phyloP scores from a whole-genome alignment of 192 early-diverging fungal genomes.

The Podila horticola region DNA sequence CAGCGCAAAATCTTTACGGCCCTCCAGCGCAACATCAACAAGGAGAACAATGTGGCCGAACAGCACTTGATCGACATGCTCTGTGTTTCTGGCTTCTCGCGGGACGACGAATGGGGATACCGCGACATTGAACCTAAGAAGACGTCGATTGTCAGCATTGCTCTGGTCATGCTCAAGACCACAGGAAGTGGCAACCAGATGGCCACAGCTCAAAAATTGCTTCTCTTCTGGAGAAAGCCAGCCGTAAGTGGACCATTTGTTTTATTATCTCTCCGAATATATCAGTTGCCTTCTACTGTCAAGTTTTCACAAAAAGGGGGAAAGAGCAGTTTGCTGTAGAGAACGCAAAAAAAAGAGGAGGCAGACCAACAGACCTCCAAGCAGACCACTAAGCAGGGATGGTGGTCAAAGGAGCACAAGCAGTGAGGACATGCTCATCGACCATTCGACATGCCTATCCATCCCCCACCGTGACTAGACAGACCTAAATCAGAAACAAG shows the following conservation, averaged over 20 bases:
- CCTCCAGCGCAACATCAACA: constrained; percentile 78
- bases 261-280: constrained; percentile 3
- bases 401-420: too few species aligned
- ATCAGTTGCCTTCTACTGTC: background rate
- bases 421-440: too few species aligned
- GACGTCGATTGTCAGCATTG: constrained; percentile 75
- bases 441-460: too few species aligned
- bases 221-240: constrained; percentile 85
- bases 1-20: constrained; percentile 81
- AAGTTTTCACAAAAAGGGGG: background rate
- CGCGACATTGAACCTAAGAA: constrained; percentile 74
- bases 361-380: background rate
- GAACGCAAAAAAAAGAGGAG: background rate
- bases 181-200: constrained; percentile 72
- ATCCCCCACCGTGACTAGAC: too few species aligned
- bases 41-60: constrained; percentile 69
- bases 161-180: constrained; percentile 75
- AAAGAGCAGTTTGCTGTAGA: background rate
- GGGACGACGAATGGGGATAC: constrained; percentile 79
- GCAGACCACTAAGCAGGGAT: too few species aligned
- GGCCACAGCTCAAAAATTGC: constrained; percentile 78
- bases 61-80: constrained; percentile 89
- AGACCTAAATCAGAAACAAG: too few species aligned
- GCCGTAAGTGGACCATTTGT: constrained; percentile 60
- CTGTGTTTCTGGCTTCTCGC: constrained; percentile 79